Evolutionary conservation across 1,284 basidiomycete genomes (phyloP), one percentile per base, ranked within the genome.

Genomic region (Fistulinella staudtii): DNA sequence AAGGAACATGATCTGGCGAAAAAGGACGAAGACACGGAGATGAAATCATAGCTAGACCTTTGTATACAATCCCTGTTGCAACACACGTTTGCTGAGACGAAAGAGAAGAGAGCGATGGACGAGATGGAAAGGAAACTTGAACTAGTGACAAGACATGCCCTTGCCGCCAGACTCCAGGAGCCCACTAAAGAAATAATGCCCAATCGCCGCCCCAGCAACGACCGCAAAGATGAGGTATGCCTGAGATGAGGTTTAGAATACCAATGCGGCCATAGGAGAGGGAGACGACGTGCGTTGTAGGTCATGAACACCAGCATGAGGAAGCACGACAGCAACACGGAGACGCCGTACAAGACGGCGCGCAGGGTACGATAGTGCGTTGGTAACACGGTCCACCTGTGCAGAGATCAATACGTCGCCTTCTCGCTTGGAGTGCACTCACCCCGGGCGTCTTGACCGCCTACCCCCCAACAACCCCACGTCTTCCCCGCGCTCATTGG

Each of bases 251-350:
- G n/a, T 34, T 33, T 11, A 45, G n/a, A 14, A 14, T 20, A 21
- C 17, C 15, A 3, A 14, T 10, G 24, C n/a, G 23, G 20, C 17
- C 9, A 8, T 5, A 24, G 29, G 35, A 5, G 29, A 34, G 40
- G 10, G 36, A 41, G 25, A 27, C 29, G 43, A 63, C 72, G 53
- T 49, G 88, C 87, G 52, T 90, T 90, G 68, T 89, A 90, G 6
- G 88, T 90, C 87, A 90, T 90, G 68, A 88, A 89, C 35, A 91
- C 77, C 45, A 91, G 69, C 88, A 91, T 90, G 57, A 90, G 77
- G 76, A 90, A 91, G 72, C 88, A 88, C 21, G 86, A 89, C 40
- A 89, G 60, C 64, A 82, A 81, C 23, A 87, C 78, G 5, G 76
- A 77, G 7, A 67, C 65, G 23, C 79, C 86, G 55, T 90, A 90